These are phyloP conservation scores for Trichoderma arundinaceum DNA, from an alignment of 2,329 filamentous ascomycete species.

Conservation along the genomic window DNA sequence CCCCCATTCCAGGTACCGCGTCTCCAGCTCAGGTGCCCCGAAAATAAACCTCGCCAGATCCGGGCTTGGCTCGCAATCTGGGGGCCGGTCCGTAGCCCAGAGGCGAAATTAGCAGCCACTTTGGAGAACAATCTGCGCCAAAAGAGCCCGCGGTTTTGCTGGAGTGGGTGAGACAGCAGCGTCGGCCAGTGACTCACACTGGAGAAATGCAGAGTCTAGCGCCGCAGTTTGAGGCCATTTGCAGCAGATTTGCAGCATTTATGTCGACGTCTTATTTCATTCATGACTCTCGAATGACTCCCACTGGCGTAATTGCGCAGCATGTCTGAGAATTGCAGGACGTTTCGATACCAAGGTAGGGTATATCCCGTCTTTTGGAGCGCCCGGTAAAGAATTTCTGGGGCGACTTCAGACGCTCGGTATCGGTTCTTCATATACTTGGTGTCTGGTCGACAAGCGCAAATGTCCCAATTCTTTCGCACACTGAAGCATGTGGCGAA, in stretches of 20 bases:
- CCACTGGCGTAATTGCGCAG: neutral
- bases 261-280: neutral
- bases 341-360: too few relatives aligned
- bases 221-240: slow-evolving; percentile 2
- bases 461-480: too few relatives aligned
- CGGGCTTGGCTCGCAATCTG: neutral
- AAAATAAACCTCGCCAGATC: neutral
- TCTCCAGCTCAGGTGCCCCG: neutral
- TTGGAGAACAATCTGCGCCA: neutral
- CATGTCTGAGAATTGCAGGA: neutral
- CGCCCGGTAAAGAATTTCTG: too few relatives aligned
- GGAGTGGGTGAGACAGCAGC: neutral
- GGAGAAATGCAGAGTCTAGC: neutral
- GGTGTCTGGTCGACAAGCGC: too few relatives aligned
- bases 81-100: slow-evolving; percentile 1
- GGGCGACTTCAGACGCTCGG: too few relatives aligned
- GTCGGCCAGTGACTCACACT: slow-evolving; percentile 29
- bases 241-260: neutral
- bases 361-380: too few relatives aligned
- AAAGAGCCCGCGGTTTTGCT: too few relatives aligned
- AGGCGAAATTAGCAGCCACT: neutral
- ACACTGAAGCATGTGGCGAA: too few relatives aligned
- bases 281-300: slow-evolving; percentile 25
- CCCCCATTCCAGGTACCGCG: neutral
- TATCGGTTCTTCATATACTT: too few relatives aligned